Evolutionary conservation across 495 filamentous ascomycete genomes (phyloP).

Genomic region (Tuber borchii): DNA sequence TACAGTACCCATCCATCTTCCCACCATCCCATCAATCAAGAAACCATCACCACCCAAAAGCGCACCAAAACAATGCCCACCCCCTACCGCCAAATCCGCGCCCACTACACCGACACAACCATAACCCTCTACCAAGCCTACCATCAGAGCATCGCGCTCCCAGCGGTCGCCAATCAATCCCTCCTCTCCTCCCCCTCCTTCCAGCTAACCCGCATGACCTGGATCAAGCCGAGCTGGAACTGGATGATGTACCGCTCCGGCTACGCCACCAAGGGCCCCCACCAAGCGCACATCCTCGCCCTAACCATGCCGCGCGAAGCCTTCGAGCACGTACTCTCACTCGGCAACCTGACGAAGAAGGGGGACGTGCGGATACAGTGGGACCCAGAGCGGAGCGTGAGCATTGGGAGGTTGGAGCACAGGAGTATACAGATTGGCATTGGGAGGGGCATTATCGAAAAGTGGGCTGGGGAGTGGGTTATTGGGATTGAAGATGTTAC

Average conservation of each 20-base stretch:
- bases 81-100: slow-evolving; percentile 54
- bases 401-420: slow-evolving; percentile 46
- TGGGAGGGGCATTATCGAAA: slow-evolving; percentile 43
- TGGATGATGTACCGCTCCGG: slow-evolving; percentile 59
- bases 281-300: slow-evolving; percentile 53
- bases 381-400: slow-evolving; percentile 54
- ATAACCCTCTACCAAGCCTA: slow-evolving; percentile 64
- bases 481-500: slow-evolving; percentile 56
- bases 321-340: slow-evolving; percentile 46
- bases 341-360: slow-evolving; percentile 40
- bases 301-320: slow-evolving; percentile 47
- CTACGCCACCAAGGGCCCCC: slow-evolving; percentile 49
- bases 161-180: slow-evolving; percentile 50
- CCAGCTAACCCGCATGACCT: slow-evolving; percentile 55
- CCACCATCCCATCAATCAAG: neutral
- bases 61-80: neutral
- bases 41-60: neutral
- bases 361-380: slow-evolving; percentile 54
- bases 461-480: slow-evolving; percentile 52
- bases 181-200: slow-evolving; percentile 52
- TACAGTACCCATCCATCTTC: neutral
- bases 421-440: slow-evolving; percentile 59
- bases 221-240: slow-evolving; percentile 60
- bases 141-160: slow-evolving; percentile 48
- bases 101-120: slow-evolving; percentile 46